Conservation (phyloP, 1,139 yeast genomes). For the Spathaspora sp. region DNA sequence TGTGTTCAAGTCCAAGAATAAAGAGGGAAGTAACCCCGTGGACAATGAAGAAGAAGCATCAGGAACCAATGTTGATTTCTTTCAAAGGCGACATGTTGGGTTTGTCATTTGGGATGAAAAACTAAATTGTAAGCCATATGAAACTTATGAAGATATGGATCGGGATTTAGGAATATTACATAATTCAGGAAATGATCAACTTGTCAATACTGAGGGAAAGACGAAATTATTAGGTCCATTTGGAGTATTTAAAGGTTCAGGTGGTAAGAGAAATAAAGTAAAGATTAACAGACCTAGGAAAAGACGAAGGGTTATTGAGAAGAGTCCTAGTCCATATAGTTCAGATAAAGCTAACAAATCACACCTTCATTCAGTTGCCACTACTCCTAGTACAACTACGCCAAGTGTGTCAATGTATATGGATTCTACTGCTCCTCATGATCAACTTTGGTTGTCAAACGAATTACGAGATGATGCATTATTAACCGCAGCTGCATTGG, state of each 20-base stretch:
- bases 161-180: conserved; percentile 64
- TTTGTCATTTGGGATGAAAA: conserved; percentile 63
- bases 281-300: conserved; percentile 4
- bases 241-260: conserved; percentile 58
- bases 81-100: conserved; percentile 72
- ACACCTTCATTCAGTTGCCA: not conserved
- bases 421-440: conserved; percentile 23
- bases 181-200: conserved; percentile 42
- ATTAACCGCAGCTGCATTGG: conserved; percentile 70
- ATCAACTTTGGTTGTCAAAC: conserved; percentile 62
- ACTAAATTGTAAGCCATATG: conserved; percentile 47
- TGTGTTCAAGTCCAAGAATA: conserved; percentile 19
- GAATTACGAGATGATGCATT: conserved; percentile 72
- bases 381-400: not conserved
- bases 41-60: no score
- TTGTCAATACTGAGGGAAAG: conserved; percentile 36
- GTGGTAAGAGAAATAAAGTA: not conserved
- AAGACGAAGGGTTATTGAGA: conserved; percentile 6
- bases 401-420: conserved; percentile 4
- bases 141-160: conserved; percentile 81
- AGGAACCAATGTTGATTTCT: conserved; percentile 40
- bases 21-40: no score
- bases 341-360: not conserved
- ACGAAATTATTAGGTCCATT: conserved; percentile 76
- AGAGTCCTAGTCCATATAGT: not conserved